A percentile compares a stretch with the other conserved stretches of the same genome.
These are phyloP conservation scores for Suhomyces ambrosiae DNA, from an alignment of 1,139 yeast genomes.

Conservation along the genomic window DNA sequence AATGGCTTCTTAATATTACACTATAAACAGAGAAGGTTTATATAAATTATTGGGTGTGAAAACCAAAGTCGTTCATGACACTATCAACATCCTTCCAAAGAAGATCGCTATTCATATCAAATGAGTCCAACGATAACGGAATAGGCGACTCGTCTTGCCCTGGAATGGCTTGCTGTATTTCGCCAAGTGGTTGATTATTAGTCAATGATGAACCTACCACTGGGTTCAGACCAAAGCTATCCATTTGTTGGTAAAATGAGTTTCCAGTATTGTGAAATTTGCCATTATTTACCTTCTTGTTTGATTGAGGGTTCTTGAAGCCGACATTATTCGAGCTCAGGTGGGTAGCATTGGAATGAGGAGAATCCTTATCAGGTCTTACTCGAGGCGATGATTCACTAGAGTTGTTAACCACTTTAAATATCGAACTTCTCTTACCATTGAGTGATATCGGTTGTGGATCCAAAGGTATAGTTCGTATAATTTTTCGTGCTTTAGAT, in stretches of 20 bases:
- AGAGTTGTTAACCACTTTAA: slow-evolving; percentile 41
- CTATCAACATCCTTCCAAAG: slow-evolving; percentile 90
- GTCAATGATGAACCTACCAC: slow-evolving; percentile 4
- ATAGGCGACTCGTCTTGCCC: slow-evolving; percentile 32
- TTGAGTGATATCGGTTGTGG: slow-evolving; percentile 67
- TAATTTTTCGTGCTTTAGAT: slow-evolving; percentile 69
- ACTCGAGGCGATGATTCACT: slow-evolving; percentile 32
- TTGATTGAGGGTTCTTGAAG: slow-evolving; percentile 1
- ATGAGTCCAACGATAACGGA: slow-evolving; percentile 25
- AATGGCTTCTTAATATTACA: neutral
- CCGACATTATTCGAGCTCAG: neutral
- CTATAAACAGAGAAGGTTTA: slow-evolving; percentile 6
- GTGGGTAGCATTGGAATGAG: slow-evolving; percentile 2
- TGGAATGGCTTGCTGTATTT: slow-evolving; percentile 3
- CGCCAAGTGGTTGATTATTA: slow-evolving; percentile 1
- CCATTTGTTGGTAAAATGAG: neutral
- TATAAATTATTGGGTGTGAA: slow-evolving; percentile 47
- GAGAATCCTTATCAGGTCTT: slow-evolving; percentile 15
- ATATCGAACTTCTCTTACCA: slow-evolving; percentile 41
- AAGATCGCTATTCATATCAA: slow-evolving; percentile 56
- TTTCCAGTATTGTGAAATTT: neutral
- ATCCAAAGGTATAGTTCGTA: slow-evolving; percentile 76
- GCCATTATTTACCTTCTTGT: neutral
- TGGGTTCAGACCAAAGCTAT: slow-evolving; percentile 1
- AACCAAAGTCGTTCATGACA: slow-evolving; percentile 94